phyloP scores from a whole-genome alignment of 2,329 filamentous ascomycete species.

The Arthrobotrys entomopaga region DNA sequence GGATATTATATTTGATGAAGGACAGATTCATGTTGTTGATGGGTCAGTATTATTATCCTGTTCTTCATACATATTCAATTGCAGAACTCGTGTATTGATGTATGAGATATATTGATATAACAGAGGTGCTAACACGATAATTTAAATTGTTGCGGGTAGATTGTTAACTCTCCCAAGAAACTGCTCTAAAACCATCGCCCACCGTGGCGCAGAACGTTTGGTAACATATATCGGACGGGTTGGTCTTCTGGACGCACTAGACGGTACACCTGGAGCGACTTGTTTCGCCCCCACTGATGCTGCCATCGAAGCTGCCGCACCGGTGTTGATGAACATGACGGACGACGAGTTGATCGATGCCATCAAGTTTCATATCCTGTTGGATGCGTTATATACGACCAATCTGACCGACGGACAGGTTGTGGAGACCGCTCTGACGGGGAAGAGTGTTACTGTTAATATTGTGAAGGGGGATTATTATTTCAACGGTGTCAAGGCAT shows the following conservation, averaged over 20 bases:
- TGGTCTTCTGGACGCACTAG: conserved; percentile 42
- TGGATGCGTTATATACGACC: conserved; percentile 37
- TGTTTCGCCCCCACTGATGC: conserved; percentile 48
- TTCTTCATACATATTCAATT: background rate
- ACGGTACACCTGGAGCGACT: conserved; percentile 47
- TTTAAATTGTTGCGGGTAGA: conserved; percentile 12
- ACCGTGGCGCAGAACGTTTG: conserved; percentile 40
- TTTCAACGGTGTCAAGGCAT: conserved; percentile 43
- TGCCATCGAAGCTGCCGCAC: conserved; percentile 34
- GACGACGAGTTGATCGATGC: conserved; percentile 42
- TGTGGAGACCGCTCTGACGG: conserved; percentile 28
- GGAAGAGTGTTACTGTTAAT: conserved; percentile 31
- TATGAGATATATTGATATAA: background rate
- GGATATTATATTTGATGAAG: conserved; percentile 30
- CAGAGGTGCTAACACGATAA: background rate
- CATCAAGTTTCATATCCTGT: conserved; percentile 47
- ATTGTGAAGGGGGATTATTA: conserved; percentile 29
- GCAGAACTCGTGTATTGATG: background rate
- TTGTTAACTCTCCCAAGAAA: conserved; percentile 41
- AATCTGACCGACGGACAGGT: conserved; percentile 24
- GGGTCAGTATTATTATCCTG: conserved; percentile 23
- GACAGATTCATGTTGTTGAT: conserved; percentile 40
- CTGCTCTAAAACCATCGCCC: conserved; percentile 47
- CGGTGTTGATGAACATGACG: conserved; percentile 41
- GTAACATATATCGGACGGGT: conserved; percentile 41